A percentile compares a stretch with the other conserved stretches of the same genome.
Evolutionary conservation across 225 moss, liverwort and hornwort species (phyloP).

Genomic region (Anthoceros angustus): DNA sequence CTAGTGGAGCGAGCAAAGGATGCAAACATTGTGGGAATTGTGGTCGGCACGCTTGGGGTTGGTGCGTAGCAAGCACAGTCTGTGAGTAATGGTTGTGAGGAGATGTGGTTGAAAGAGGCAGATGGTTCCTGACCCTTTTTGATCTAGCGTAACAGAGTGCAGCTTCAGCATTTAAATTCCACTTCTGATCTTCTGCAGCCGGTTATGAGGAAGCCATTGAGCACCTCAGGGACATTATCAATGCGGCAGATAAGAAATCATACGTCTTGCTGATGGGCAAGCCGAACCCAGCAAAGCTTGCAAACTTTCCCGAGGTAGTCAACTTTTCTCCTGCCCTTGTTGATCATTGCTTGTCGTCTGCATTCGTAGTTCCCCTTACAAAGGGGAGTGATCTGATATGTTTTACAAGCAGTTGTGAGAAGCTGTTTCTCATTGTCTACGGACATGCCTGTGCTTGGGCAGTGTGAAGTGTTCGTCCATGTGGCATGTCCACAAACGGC

Average conservation of each 20-base stretch:
- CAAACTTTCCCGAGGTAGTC: slow-evolving; percentile 76
- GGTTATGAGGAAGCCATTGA: slow-evolving; percentile 68
- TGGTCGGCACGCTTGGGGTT: slow-evolving; percentile 89
- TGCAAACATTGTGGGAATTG: slow-evolving; percentile 85
- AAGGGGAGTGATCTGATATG: too few species aligned
- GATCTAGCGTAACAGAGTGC: too few species aligned
- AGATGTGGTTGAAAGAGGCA: neutral
- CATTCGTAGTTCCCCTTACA: too few species aligned
- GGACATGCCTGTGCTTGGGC: neutral
- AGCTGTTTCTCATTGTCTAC: neutral
- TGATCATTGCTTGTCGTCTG: too few species aligned
- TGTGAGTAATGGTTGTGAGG: neutral
- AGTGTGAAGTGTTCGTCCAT: slow-evolving; percentile 89
- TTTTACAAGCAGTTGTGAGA: neutral
- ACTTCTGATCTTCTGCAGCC: slow-evolving; percentile 15
- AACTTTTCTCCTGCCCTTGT: neutral
- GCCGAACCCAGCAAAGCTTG: slow-evolving; percentile 90
- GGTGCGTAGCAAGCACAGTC: slow-evolving; percentile 12
- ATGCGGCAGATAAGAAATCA: slow-evolving; percentile 68
- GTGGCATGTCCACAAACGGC: slow-evolving; percentile 90
- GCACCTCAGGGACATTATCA: slow-evolving; percentile 51
- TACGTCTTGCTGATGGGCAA: slow-evolving; percentile 94
- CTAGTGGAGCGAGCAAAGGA: slow-evolving; percentile 92
- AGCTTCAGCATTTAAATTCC: neutral
- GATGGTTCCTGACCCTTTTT: slow-evolving; percentile 1